phyloP scores from a whole-genome alignment of 108 stramenopile species.

The Skeletonema potamos region DNA sequence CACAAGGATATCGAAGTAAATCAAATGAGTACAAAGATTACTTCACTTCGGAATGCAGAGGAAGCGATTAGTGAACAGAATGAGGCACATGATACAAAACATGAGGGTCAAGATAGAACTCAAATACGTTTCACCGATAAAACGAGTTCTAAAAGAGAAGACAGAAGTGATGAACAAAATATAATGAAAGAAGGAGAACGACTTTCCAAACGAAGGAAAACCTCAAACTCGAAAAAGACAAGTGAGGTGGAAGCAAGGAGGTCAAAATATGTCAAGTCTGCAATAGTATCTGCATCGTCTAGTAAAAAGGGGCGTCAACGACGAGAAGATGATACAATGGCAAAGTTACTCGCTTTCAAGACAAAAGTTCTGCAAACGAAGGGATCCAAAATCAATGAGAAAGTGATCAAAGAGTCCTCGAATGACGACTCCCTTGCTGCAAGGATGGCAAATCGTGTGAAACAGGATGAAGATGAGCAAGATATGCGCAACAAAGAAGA shows the following conservation, averaged over 20 bases:
- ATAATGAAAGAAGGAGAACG: neutral
- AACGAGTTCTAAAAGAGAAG: neutral
- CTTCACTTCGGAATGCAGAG: neutral
- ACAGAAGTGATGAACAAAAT: neutral
- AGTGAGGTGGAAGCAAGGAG: conserved; percentile 69
- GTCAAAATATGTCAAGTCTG: conserved; percentile 60
- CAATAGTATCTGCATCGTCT: conserved; percentile 21
- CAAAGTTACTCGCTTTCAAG: conserved; percentile 68
- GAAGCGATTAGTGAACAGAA: neutral
- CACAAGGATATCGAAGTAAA: conserved; percentile 6
- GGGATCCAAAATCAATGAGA: conserved; percentile 3
- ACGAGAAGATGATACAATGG: conserved; percentile 73
- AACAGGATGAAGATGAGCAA: conserved; percentile 24
- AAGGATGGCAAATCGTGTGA: conserved; percentile 54
- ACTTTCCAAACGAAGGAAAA: conserved; percentile 9
- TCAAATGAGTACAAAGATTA: neutral
- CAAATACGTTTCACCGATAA: neutral
- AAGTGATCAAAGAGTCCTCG: neutral
- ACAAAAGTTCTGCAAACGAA: conserved; percentile 50
- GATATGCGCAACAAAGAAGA: conserved; percentile 13
- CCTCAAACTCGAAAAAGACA: conserved; percentile 13
- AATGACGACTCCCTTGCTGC: conserved; percentile 58
- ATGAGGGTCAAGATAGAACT: neutral
- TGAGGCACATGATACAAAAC: conserved; percentile 1
- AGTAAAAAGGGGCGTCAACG: conserved; percentile 26